These are phyloP conservation scores for Xylariaceae sp. DNA, from an alignment of 2,329 filamentous ascomycete genomes.

Conservation along the genomic window DNA sequence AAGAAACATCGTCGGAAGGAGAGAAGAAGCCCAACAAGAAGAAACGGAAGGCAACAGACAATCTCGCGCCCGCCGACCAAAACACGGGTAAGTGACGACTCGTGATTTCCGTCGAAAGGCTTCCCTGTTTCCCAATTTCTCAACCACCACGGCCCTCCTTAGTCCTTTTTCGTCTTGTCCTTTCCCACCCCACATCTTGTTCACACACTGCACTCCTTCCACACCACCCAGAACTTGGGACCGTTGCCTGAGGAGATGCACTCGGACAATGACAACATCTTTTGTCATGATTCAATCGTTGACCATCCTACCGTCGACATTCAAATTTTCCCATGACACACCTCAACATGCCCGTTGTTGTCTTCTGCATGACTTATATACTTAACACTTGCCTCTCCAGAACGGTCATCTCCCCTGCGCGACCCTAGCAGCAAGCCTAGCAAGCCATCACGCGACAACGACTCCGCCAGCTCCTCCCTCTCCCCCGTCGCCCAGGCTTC, in stretches of 20 bases:
- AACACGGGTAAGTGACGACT: slow-evolving; percentile 24
- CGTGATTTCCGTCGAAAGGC: too few species aligned
- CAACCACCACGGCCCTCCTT: too few species aligned
- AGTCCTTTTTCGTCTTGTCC: background rate
- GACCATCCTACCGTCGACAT: too few species aligned
- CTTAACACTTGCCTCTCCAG: slow-evolving; percentile 32
- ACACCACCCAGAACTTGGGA: too few species aligned
- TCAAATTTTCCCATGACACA: too few species aligned
- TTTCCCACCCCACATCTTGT: background rate
- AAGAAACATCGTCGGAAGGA: slow-evolving; percentile 40
- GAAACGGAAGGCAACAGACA: slow-evolving; percentile 71
- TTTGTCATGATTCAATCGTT: too few species aligned
- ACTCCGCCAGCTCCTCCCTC: slow-evolving; percentile 57
- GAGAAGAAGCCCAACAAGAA: slow-evolving; percentile 65
- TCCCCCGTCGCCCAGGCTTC: slow-evolving; percentile 52
- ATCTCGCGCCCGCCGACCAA: slow-evolving; percentile 51
- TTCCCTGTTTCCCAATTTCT: too few species aligned
- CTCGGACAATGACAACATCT: too few species aligned
- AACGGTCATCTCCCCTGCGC: slow-evolving; percentile 51
- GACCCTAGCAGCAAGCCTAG: slow-evolving; percentile 44
- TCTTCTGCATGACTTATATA: background rate
- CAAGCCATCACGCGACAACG: slow-evolving; percentile 49
- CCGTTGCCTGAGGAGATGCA: too few species aligned
- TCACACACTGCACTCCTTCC: too few species aligned
- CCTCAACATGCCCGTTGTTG: too few species aligned